Percentiles rank a stretch among this genome's conserved stretches.
phyloP scores from a whole-genome alignment of 2,329 filamentous ascomycete species.

The Hypoxylon sp. region DNA sequence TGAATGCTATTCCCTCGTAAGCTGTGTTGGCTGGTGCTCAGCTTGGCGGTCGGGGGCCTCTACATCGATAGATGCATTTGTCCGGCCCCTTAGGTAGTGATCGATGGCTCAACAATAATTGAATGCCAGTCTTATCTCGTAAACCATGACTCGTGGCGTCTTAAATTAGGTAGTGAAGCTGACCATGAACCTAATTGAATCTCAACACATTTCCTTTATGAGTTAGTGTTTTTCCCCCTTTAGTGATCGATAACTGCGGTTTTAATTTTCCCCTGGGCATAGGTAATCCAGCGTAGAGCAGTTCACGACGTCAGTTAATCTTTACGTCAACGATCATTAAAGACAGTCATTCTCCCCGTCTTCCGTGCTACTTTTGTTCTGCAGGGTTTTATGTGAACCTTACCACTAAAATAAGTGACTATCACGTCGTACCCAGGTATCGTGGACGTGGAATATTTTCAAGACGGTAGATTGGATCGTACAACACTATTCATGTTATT shows the following conservation, averaged over 20 bases:
- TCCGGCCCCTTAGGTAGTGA: conserved; percentile 50
- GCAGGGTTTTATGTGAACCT: not conserved
- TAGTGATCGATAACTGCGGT: not conserved
- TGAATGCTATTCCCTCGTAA: conserved; percentile 47
- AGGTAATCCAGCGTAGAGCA: not conserved
- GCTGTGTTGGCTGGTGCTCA: conserved; percentile 38
- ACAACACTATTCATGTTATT: not conserved
- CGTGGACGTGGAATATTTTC: not conserved
- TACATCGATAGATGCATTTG: conserved; percentile 37
- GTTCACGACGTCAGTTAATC: not conserved
- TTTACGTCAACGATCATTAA: not conserved
- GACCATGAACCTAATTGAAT: not conserved
- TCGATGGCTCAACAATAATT: conserved; percentile 47
- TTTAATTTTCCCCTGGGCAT: not conserved
- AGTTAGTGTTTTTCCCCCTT: not conserved
- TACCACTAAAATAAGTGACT: not conserved
- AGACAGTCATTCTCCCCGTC: not conserved
- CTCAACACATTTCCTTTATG: not conserved
- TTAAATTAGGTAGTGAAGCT: not conserved
- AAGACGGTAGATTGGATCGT: not conserved
- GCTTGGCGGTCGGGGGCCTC: conserved; percentile 31
- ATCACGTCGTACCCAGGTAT: not conserved
- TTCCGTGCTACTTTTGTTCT: not conserved
- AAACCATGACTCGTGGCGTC: conserved; percentile 1
- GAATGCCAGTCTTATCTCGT: conserved; percentile 34